Conservation (phyloP, 208 protist species). For the Porcisia hertigi region DNA sequence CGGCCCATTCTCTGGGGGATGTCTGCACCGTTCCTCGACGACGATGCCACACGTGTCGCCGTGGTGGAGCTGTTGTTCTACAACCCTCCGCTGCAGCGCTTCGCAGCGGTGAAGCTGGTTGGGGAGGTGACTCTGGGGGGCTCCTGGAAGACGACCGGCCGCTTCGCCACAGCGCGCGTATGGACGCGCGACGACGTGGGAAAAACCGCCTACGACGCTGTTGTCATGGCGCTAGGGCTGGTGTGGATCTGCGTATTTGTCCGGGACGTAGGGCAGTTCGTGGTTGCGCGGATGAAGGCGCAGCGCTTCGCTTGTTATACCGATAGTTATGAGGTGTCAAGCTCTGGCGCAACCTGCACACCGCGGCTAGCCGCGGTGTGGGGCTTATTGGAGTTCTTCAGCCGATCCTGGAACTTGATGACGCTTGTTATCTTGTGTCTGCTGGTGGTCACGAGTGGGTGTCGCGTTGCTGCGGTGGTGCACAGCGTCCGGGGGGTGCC, state of each 20-base stretch:
- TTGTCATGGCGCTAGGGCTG: slow-evolving; percentile 28
- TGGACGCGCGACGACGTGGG: slow-evolving; percentile 39
- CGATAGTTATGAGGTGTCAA: neutral
- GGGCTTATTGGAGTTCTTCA: slow-evolving; percentile 8
- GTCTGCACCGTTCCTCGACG: slow-evolving; percentile 41
- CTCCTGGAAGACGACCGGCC: slow-evolving; percentile 25
- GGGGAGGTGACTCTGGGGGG: slow-evolving; percentile 44
- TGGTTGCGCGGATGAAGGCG: neutral
- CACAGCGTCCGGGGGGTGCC: slow-evolving; percentile 13
- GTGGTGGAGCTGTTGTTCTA: slow-evolving; percentile 56
- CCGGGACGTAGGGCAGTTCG: neutral
- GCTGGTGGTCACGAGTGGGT: neutral
- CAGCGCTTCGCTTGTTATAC: no score
- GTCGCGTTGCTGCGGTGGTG: slow-evolving; percentile 11
- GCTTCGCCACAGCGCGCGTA: slow-evolving; percentile 21
- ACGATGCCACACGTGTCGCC: slow-evolving; percentile 45
- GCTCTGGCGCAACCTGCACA: neutral
- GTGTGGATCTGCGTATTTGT: slow-evolving; percentile 3
- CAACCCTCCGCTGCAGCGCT: slow-evolving; percentile 38
- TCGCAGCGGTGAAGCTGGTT: slow-evolving; percentile 40
- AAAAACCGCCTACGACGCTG: slow-evolving; percentile 19
- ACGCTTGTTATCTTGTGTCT: slow-evolving; percentile 9
- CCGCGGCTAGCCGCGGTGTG: neutral
- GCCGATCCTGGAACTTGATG: neutral
- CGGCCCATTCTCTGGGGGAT: slow-evolving; percentile 18